A percentile compares a stretch with the other conserved stretches of the same genome.
phyloP scores from a whole-genome alignment of 176 grass and related monocot genomes.

The Bothriochloa decipiens region DNA sequence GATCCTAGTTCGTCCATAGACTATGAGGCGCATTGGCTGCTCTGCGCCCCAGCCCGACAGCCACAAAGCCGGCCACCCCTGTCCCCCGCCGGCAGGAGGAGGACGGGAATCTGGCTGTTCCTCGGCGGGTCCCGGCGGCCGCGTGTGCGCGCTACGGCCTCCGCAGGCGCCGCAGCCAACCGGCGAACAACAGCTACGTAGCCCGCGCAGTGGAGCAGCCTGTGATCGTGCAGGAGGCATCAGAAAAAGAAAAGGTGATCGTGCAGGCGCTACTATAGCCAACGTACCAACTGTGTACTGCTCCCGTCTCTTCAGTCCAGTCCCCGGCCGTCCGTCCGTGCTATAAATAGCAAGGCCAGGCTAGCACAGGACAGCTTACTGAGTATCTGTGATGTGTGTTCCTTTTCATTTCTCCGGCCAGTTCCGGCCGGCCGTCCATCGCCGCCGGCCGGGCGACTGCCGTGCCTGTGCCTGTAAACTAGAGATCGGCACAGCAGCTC shows the following conservation, averaged over 20 bases:
- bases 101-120: conserved; percentile 1
- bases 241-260: no score
- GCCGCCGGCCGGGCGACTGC: not conserved
- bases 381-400: no score
- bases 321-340: no score
- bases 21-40: no score
- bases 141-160: not conserved
- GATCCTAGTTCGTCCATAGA: no score
- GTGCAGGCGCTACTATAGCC: not conserved
- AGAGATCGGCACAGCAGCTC: no score
- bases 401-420: no score
- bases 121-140: not conserved
- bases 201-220: not conserved
- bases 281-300: no score
- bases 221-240: not conserved
- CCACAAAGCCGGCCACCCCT: no score
- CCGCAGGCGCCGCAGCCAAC: not conserved
- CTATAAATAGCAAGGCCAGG: not conserved
- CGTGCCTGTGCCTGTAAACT: no score
- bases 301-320: no score
- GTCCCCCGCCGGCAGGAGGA: not conserved
- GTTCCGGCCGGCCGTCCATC: not conserved
- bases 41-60: no score
- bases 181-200: not conserved
- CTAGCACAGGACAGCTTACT: not conserved